These are phyloP conservation scores for Caloboletus firmus DNA, from an alignment of 1,284 basidiomycete genomes.

Conservation along the genomic window DNA sequence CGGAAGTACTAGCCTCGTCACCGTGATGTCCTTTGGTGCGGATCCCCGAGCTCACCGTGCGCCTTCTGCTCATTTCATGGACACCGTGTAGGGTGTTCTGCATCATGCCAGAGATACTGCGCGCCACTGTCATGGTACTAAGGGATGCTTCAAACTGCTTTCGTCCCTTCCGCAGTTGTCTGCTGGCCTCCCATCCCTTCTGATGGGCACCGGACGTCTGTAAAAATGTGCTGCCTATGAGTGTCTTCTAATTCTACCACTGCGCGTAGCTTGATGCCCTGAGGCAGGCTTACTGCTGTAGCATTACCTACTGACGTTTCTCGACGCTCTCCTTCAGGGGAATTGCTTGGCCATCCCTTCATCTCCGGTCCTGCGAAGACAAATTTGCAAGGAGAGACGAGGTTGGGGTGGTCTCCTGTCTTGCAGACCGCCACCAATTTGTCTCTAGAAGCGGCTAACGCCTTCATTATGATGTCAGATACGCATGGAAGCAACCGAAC, in stretches of 20 bases:
- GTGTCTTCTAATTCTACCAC: constrained; percentile 24
- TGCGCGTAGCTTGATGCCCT: constrained; percentile 26
- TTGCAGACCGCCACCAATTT: constrained; percentile 21
- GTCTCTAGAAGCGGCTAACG: constrained; percentile 12
- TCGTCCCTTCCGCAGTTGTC: constrained; percentile 9
- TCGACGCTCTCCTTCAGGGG: constrained; percentile 6
- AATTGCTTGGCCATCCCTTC: constrained; percentile 15
- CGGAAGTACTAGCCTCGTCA: constrained; percentile 7
- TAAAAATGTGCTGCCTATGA: constrained; percentile 16
- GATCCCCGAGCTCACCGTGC: constrained; percentile 8
- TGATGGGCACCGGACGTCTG: constrained; percentile 15
- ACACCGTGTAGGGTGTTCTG: background rate
- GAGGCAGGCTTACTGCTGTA: constrained; percentile 4
- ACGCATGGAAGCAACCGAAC: constrained; percentile 15
- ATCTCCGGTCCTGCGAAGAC: constrained; percentile 26
- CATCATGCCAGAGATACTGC: constrained; percentile 8
- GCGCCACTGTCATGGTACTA: constrained; percentile 3
- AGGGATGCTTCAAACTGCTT: constrained; percentile 4
- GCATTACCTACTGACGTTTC: constrained; percentile 11
- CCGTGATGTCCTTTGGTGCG: constrained; percentile 11
- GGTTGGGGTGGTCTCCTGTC: constrained; percentile 18
- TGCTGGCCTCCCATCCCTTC: constrained; percentile 10
- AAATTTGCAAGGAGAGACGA: constrained; percentile 17
- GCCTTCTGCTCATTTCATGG: constrained; percentile 9
- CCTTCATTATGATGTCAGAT: constrained; percentile 19